These are phyloP conservation scores for Crithidia brevicula DNA, from an alignment of 208 protist genomes.

Conservation along the genomic window DNA sequence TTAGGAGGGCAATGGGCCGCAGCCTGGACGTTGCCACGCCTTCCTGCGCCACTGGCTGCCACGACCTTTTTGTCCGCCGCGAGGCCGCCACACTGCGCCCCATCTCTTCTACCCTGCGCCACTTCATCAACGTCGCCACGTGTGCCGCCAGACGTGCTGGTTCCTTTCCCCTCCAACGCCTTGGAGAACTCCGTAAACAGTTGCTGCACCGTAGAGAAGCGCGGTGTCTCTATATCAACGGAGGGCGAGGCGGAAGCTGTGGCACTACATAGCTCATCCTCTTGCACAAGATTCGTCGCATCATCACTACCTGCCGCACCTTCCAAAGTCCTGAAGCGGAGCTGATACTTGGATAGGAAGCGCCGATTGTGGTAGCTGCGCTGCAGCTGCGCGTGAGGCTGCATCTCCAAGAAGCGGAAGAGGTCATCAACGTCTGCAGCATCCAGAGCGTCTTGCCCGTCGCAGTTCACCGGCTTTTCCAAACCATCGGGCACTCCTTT, in stretches of 20 bases:
- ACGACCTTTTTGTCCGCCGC: background rate
- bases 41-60: too few species aligned
- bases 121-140: background rate
- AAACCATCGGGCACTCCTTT: constrained; percentile 1
- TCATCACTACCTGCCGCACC: background rate
- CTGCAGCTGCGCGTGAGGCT: background rate
- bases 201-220: constrained; percentile 12
- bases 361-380: background rate
- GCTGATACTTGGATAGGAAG: constrained; percentile 10
- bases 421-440: constrained; percentile 4
- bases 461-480: too few species aligned
- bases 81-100: too few species aligned
- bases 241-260: too few species aligned
- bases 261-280: too few species aligned
- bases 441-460: too few species aligned
- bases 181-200: constrained; percentile 12
- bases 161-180: background rate
- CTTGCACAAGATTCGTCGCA: too few species aligned
- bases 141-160: too few species aligned
- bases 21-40: too few species aligned
- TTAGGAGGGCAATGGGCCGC: too few species aligned
- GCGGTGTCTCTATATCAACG: too few species aligned
- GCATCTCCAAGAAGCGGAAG: constrained; percentile 9
- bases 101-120: too few species aligned
- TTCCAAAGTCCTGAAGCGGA: background rate